A percentile compares a stretch with the other conserved stretches of the same genome.
These are phyloP conservation scores for Sporisorium exsertum DNA, from an alignment of 1,284 basidiomycete genomes.

Conservation along the genomic window DNA sequence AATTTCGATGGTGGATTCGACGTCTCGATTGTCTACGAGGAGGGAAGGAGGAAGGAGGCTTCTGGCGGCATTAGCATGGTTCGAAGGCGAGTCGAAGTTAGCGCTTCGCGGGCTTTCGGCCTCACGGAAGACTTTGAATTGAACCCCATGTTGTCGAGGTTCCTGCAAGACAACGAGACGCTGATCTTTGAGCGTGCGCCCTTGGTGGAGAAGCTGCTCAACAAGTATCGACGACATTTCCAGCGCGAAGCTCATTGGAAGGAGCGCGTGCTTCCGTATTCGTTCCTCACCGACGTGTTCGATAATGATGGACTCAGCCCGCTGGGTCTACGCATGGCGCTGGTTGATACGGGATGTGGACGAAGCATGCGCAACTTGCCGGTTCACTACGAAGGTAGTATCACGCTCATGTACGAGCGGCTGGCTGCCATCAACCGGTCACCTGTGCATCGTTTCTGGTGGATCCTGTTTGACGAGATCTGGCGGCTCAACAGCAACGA, in stretches of 20 bases:
- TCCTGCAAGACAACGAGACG: constrained; percentile 76
- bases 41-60: constrained; percentile 60
- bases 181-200: constrained; percentile 73
- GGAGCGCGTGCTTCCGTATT: constrained; percentile 75
- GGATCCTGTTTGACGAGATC: constrained; percentile 79
- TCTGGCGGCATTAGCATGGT: constrained; percentile 49
- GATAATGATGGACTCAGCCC: constrained; percentile 47
- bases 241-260: constrained; percentile 75
- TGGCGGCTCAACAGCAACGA: constrained; percentile 53
- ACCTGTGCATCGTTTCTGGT: constrained; percentile 81
- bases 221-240: constrained; percentile 74
- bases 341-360: constrained; percentile 73
- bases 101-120: constrained; percentile 75
- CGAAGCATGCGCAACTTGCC: constrained; percentile 75
- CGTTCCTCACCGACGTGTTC: constrained; percentile 76
- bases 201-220: constrained; percentile 73
- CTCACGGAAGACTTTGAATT: constrained; percentile 78
- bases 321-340: constrained; percentile 71
- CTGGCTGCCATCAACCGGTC: constrained; percentile 74
- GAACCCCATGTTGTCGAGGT: constrained; percentile 76
- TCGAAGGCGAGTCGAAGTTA: constrained; percentile 72
- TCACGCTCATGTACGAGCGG: constrained; percentile 76
- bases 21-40: constrained; percentile 75
- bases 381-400: constrained; percentile 72
- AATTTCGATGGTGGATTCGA: constrained; percentile 75